Percentiles rank a stretch among this genome's conserved stretches.
phyloP scores from a whole-genome alignment of 768 basidiomycete genomes.

The Hortiboletus campestris region DNA sequence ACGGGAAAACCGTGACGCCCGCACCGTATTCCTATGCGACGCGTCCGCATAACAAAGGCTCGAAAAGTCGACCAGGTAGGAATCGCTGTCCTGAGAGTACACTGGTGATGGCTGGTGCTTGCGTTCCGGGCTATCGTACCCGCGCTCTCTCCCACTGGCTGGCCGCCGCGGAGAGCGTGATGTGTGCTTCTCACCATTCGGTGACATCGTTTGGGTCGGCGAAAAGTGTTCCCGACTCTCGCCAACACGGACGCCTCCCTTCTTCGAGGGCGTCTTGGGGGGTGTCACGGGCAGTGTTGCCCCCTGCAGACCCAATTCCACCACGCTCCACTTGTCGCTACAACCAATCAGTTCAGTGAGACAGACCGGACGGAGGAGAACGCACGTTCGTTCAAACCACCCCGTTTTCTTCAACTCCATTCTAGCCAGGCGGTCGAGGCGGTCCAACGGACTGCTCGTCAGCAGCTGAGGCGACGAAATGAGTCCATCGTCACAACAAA shows the following conservation, averaged over 20 bases:
- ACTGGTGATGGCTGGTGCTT: neutral
- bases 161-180: neutral
- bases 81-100: constrained; percentile 5
- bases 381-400: constrained; percentile 31
- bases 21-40: neutral
- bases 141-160: neutral
- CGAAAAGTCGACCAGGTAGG: constrained; percentile 17
- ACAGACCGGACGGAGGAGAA: neutral
- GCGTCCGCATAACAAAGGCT: constrained; percentile 6
- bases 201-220: neutral
- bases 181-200: neutral
- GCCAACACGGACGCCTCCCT: neutral
- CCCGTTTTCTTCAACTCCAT: constrained; percentile 31
- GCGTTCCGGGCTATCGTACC: neutral
- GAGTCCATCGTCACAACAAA: constrained; percentile 1
- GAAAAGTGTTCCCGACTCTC: neutral
- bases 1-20: neutral
- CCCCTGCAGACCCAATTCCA: constrained; percentile 23
- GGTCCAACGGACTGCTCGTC: constrained; percentile 28
- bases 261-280: constrained; percentile 6
- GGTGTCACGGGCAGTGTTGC: constrained; percentile 3
- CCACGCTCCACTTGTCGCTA: constrained; percentile 30
- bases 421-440: constrained; percentile 28
- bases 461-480: constrained; percentile 15
- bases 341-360: neutral